Base-by-base conservation (phyloP, 1,284 basidiomycete genomes). In the Paramarasmius palmivorus region DNA sequence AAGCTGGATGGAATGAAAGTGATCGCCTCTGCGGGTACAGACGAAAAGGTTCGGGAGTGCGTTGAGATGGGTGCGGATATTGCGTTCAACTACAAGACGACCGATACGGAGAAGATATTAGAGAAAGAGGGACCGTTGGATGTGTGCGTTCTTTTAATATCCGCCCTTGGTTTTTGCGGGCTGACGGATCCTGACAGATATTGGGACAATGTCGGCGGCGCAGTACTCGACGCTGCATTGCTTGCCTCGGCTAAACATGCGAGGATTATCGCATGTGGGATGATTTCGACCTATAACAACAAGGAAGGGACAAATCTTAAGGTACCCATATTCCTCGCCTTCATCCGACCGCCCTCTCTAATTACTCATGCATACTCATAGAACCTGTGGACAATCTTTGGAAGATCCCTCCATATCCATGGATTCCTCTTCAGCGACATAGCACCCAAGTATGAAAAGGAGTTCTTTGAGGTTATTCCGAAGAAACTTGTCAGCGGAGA, bases 61-160 rank as follows among this genome's bases (percentile, higher is more conserved):
- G 79, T 80, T 59, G 67, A 77, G 34, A 67, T 90, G 41, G 88
- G 88, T 0, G 83, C 82, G 4, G 88, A 93, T 63, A 78, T 83
- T 12, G 83, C 78, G 0, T 83, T 92, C 72, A 89, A 92, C 69
- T 92, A 92, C 74, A 92, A 91, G 70, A 79, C 72, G 0, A 68
- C 68, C 15, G 68, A 70, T 42, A 80, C 79, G 10, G 69, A 68
- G 37, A 72, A 81, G 23, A 76, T 84, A 2, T 76, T 90, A 56
- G 70, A 73, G 58, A 76, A 78, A 60, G 75, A 85, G 51, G 84
- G 86, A 0, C 73, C 80, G 8, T 78, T 86, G 56, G 75, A 77
- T 60, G 70, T 79, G 77, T 81, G 68, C 51, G 75, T 57, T 14
- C 17, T 29, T 25, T 22, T 42, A 15, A 17, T 10, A 6, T 50